Evolutionary conservation across 1,284 basidiomycete genomes (phyloP).

Genomic region (Puccinia triticina): DNA sequence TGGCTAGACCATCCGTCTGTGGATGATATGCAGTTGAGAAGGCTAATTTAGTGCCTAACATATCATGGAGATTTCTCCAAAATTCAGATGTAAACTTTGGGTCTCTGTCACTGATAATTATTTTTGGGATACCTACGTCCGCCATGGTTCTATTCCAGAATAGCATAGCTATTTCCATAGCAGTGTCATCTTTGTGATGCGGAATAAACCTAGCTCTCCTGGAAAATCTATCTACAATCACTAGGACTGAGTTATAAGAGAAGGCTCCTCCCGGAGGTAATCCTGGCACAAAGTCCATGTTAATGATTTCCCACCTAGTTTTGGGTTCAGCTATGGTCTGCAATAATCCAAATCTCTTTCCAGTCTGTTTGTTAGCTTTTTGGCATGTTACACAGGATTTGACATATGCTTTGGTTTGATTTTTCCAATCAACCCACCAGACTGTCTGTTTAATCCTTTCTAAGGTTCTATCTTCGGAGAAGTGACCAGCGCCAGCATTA

Average conservation of each 20-base stretch:
- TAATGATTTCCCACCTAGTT: neutral
- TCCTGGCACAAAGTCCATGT: conserved; percentile 30
- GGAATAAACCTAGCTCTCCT: conserved; percentile 2
- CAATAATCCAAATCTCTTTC: too few relatives aligned
- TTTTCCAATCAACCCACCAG: conserved; percentile 26
- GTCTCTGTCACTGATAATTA: conserved; percentile 63
- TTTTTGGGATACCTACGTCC: conserved; percentile 59
- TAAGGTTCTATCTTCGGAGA: neutral
- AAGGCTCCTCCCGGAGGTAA: neutral
- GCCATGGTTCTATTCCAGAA: conserved; percentile 25
- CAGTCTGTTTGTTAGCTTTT: neutral
- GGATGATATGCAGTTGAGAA: conserved; percentile 65
- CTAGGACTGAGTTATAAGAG: conserved; percentile 11
- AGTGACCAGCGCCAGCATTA: neutral
- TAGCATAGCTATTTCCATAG: neutral
- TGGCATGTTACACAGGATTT: conserved; percentile 3
- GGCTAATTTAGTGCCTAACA: conserved; percentile 60
- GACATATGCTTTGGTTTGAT: neutral
- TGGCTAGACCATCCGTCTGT: conserved; percentile 58
- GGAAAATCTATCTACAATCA: conserved; percentile 20
- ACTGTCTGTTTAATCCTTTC: conserved; percentile 8
- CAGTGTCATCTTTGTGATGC: conserved; percentile 3
- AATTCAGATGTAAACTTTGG: conserved; percentile 62
- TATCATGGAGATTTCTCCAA: conserved; percentile 62
- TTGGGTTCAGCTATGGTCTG: too few relatives aligned